Conservation (phyloP, 2,329 filamentous ascomycete species). For the Cladosporium colombiae region DNA sequence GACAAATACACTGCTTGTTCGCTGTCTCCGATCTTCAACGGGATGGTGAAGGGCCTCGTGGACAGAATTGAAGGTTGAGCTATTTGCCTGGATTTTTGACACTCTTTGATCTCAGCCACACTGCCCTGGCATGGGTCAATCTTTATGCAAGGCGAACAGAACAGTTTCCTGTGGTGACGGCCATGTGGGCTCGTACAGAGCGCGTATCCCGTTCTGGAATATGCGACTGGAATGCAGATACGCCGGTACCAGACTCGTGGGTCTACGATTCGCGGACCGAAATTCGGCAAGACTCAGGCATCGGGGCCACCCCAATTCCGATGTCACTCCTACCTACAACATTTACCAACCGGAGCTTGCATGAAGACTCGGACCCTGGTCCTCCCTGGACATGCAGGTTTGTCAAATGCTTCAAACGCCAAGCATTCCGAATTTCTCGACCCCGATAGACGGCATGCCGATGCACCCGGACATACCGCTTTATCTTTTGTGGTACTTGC, state of each 20-base stretch:
- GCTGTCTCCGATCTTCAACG: slow-evolving; percentile 66
- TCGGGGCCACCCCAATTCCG: not conserved
- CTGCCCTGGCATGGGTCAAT: not conserved
- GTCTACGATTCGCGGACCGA: not conserved
- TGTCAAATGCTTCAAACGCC: not conserved
- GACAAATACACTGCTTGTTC: slow-evolving; percentile 75
- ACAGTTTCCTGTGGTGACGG: not conserved
- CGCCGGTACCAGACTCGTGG: not conserved
- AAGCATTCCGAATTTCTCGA: slow-evolving; percentile 1
- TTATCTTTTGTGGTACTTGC: not conserved
- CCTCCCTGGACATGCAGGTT: not conserved
- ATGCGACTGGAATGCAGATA: not conserved
- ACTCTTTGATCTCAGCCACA: not conserved
- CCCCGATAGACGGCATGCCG: not conserved
- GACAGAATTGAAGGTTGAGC: slow-evolving; percentile 16
- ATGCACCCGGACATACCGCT: not conserved
- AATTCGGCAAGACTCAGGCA: not conserved
- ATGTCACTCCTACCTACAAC: not conserved
- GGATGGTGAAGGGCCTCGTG: slow-evolving; percentile 50
- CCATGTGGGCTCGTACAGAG: not conserved
- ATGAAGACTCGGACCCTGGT: not conserved
- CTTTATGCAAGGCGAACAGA: not conserved
- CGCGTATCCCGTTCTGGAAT: not conserved
- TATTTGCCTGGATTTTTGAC: not conserved
- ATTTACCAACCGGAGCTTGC: not conserved